phyloP scores from a whole-genome alignment of 2,329 filamentous ascomycete species.

The Exophiala viscosa region DNA sequence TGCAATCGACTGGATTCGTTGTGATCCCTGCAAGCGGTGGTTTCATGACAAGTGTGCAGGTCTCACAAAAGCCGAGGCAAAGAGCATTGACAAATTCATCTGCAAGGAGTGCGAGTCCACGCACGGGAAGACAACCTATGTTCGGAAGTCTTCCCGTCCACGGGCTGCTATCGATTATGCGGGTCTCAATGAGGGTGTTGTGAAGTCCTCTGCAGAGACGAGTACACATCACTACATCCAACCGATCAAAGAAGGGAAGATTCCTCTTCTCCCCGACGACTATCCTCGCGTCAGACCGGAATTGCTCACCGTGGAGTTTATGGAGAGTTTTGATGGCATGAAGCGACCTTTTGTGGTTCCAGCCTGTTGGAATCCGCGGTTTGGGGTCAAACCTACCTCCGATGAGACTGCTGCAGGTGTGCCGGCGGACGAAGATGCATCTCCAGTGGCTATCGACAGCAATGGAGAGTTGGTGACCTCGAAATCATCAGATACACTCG shows the following conservation, averaged over 20 bases:
- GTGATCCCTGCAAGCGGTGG: slow-evolving; percentile 66
- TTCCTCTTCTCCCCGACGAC: slow-evolving; percentile 57
- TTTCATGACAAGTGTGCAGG: slow-evolving; percentile 66
- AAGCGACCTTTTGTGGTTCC: slow-evolving; percentile 65
- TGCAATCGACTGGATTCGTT: slow-evolving; percentile 58
- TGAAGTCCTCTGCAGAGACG: slow-evolving; percentile 62
- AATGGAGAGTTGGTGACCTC: not conserved
- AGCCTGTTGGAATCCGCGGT: slow-evolving; percentile 56
- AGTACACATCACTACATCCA: slow-evolving; percentile 66
- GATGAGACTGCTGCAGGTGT: not conserved
- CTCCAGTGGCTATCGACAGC: slow-evolving; percentile 8
- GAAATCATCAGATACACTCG: not conserved
- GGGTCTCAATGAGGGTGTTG: slow-evolving; percentile 61
- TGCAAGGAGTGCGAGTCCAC: slow-evolving; percentile 57
- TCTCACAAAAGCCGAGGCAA: slow-evolving; percentile 61
- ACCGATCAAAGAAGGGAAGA: slow-evolving; percentile 62
- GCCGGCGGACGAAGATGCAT: not conserved
- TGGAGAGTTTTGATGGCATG: slow-evolving; percentile 61
- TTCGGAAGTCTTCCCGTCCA: slow-evolving; percentile 63
- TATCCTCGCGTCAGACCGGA: slow-evolving; percentile 64
- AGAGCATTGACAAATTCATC: slow-evolving; percentile 66
- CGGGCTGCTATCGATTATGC: slow-evolving; percentile 66
- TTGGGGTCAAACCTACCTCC: slow-evolving; percentile 22
- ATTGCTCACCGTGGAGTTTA: slow-evolving; percentile 59
- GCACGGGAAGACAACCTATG: slow-evolving; percentile 62